Evolutionary conservation across 2,329 filamentous ascomycete species (phyloP), one percentile per base, ranked within the genome.

Genomic region (Botrytis byssoidea): DNA sequence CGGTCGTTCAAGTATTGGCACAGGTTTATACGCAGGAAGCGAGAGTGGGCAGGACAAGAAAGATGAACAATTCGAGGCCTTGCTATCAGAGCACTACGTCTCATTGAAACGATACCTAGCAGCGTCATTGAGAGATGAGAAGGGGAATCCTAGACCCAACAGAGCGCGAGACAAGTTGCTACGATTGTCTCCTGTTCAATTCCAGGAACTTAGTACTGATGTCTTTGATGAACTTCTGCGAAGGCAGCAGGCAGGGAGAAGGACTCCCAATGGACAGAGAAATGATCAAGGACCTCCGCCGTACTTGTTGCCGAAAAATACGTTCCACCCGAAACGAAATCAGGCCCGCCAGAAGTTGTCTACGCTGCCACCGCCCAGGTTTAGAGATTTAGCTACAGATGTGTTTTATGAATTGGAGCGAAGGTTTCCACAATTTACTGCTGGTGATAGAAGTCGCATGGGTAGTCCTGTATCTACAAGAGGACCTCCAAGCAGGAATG

Each of bases 181-280:
- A 74, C 90, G 95, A 74, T 88, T 99, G 70, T 97, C 95, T 0
- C 87, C 92, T 1, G 93, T 97, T 42, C 96, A 99, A 83, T 98
- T 99, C 83, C 94, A 97, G 83, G 96, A 99, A 84, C 88, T 99
- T 76, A 98, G 95, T 83, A 98, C 95, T 74, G 96, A 99, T 84
- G 95, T 99, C 59, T 98, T 93, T 83, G 96, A 99, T 83, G 96
- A 99, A 84, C 86, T 98, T 77, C 87, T 97, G 78, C 91, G 96
- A 74, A 90, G 96, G 76, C 95, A 98, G 83, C 89, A 92, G 77
- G 86, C 87, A 70, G 87, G 87, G 71, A 84, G 89, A 75, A 84
- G 85, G 72, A 85, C 86, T 25, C 85, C 87, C 35, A 88, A 86
- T 77, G 85, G 85, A 37, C 83, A 84, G 32, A 85, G 86, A 51